These are phyloP conservation scores for Diaporthe helianthi DNA, from an alignment of 2,329 filamentous ascomycete genomes.

Conservation along the genomic window DNA sequence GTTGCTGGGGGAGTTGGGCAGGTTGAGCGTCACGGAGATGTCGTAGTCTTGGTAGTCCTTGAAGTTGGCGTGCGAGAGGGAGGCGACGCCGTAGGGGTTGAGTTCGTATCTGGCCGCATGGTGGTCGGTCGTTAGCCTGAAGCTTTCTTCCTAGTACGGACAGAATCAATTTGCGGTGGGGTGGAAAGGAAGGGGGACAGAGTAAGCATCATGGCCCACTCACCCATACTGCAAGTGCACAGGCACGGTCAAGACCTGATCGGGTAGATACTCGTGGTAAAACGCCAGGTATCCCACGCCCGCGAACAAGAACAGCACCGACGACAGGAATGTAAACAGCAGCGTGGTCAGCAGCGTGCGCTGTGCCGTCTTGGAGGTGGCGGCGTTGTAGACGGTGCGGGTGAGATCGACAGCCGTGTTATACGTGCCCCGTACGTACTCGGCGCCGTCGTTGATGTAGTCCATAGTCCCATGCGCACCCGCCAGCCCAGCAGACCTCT, in stretches of 20 bases:
- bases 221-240: conserved; percentile 67
- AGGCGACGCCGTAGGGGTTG: conserved; percentile 61
- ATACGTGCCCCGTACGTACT: conserved; percentile 6
- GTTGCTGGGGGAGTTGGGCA: conserved; percentile 82
- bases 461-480: conserved; percentile 30
- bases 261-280: conserved; percentile 63
- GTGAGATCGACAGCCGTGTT: conserved; percentile 38
- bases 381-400: conserved; percentile 44
- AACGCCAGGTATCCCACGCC: conserved; percentile 59
- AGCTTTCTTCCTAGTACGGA: too few relatives aligned
- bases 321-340: conserved; percentile 52
- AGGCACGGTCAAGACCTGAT: conserved; percentile 59
- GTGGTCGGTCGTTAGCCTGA: neutral
- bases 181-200: neutral
- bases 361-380: conserved; percentile 60
- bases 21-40: conserved; percentile 73
- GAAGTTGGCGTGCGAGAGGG: conserved; percentile 58
- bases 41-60: conserved; percentile 84
- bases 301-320: conserved; percentile 55
- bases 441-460: conserved; percentile 6
- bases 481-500: too few relatives aligned
- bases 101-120: conserved; percentile 48
- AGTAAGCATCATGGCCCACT: conserved; percentile 36
- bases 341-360: conserved; percentile 55
- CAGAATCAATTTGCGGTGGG: too few relatives aligned